phyloP scores from a whole-genome alignment of 805 yeast genomes.

The Yamadazyma phyllophila region DNA sequence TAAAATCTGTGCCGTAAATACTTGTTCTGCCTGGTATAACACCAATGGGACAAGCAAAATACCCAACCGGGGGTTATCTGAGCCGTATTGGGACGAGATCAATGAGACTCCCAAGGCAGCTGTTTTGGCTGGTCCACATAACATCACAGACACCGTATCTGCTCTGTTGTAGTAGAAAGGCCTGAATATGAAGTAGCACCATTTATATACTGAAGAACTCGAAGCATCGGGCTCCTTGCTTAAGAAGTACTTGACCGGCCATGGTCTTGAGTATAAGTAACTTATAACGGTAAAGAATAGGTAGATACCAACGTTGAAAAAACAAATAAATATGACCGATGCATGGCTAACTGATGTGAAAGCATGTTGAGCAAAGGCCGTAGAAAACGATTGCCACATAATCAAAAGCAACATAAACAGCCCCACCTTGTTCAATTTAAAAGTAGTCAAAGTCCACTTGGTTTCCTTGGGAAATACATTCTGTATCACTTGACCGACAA shows the following conservation, averaged over 20 bases:
- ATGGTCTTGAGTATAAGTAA: slow-evolving; percentile 59
- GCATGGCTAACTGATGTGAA: slow-evolving; percentile 67
- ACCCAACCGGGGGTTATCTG: slow-evolving; percentile 59
- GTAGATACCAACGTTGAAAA: slow-evolving; percentile 80
- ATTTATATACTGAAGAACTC: slow-evolving; percentile 45
- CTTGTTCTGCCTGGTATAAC: slow-evolving; percentile 84
- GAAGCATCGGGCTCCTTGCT: slow-evolving; percentile 46
- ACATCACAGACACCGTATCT: slow-evolving; percentile 77
- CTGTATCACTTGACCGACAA: slow-evolving; percentile 85
- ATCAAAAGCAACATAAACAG: slow-evolving; percentile 75
- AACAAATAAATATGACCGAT: slow-evolving; percentile 72
- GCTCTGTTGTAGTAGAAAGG: slow-evolving; percentile 70
- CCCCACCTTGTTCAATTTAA: slow-evolving; percentile 69
- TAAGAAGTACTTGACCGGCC: slow-evolving; percentile 43
- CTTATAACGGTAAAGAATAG: slow-evolving; percentile 70
- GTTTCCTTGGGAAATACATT: slow-evolving; percentile 65
- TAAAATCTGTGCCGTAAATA: slow-evolving; percentile 72
- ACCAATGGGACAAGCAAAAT: slow-evolving; percentile 77
- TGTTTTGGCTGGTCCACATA: slow-evolving; percentile 91
- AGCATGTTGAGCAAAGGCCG: slow-evolving; percentile 82
- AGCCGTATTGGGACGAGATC: slow-evolving; percentile 76
- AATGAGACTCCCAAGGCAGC: slow-evolving; percentile 89
- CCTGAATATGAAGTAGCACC: slow-evolving; percentile 41
- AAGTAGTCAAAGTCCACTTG: slow-evolving; percentile 56
- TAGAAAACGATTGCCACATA: slow-evolving; percentile 77